Conservation (phyloP, 2,329 filamentous ascomycete genomes). For the Colletotrichum simmondsii region DNA sequence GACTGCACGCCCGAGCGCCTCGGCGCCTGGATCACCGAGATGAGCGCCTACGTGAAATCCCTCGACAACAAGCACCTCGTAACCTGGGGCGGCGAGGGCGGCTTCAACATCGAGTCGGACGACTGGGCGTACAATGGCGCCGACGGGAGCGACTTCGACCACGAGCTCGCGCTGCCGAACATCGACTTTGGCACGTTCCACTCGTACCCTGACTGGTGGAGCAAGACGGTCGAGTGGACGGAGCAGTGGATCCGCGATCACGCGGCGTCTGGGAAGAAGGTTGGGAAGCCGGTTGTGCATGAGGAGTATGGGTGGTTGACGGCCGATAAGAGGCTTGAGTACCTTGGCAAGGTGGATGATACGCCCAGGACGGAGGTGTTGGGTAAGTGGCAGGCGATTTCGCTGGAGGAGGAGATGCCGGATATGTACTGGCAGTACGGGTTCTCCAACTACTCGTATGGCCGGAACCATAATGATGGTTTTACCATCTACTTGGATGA, state of each 20-base stretch:
- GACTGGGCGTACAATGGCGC: constrained; percentile 59
- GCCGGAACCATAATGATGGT: constrained; percentile 64
- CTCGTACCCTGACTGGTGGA: constrained; percentile 67
- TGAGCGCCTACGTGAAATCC: constrained; percentile 64
- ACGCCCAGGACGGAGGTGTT: constrained; percentile 57
- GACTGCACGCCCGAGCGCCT: constrained; percentile 54
- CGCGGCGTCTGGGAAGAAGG: constrained; percentile 51
- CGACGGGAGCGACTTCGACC: constrained; percentile 65
- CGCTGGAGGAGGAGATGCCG: constrained; percentile 57
- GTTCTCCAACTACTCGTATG: constrained; percentile 61
- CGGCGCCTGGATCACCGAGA: constrained; percentile 62
- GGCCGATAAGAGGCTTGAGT: constrained; percentile 56
- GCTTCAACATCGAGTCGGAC: constrained; percentile 56
- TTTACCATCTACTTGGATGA: constrained; percentile 67
- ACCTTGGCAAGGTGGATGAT: constrained; percentile 54
- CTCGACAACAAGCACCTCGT: constrained; percentile 64
- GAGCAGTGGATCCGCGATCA: constrained; percentile 67
- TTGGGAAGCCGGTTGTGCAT: constrained; percentile 63
- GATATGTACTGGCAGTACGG: constrained; percentile 69
- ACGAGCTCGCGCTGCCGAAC: constrained; percentile 56
- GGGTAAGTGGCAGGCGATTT: constrained; percentile 61
- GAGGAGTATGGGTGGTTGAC: constrained; percentile 68
- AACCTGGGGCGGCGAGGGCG: constrained; percentile 69
- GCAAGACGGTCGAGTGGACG: constrained; percentile 62
- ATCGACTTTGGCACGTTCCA: constrained; percentile 68